These are phyloP conservation scores for Capillidium heterosporum DNA, from an alignment of 371 early-diverging fungal species.

Conservation along the genomic window DNA sequence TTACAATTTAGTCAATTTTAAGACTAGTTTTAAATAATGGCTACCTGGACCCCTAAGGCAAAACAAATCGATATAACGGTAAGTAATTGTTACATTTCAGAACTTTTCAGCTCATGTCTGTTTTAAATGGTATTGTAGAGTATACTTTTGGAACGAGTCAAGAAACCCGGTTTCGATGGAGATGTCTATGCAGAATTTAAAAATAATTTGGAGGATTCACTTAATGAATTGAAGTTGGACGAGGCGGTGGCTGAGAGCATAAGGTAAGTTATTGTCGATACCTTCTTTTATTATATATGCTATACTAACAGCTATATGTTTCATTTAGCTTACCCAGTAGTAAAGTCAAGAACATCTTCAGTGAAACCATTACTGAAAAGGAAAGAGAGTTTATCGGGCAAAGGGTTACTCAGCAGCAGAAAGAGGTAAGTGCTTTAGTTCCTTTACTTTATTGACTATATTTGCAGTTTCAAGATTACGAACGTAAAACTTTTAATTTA, in stretches of 20 bases:
- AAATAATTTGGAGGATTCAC: not conserved
- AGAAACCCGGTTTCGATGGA: not conserved
- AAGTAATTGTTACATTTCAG: not conserved
- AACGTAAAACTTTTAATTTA: slow-evolving; percentile 44
- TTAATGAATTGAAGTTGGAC: not conserved
- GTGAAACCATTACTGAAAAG: slow-evolving; percentile 63
- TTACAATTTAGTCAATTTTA: not conserved
- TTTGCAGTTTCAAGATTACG: slow-evolving; percentile 48
- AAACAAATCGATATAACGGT: not conserved
- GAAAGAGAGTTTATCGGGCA: slow-evolving; percentile 71
- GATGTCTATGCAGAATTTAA: not conserved
- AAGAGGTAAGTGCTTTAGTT: slow-evolving; percentile 21
- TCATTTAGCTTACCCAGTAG: not conserved
- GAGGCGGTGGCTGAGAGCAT: not conserved
- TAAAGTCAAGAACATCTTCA: slow-evolving; percentile 38
- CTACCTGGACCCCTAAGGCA: slow-evolving; percentile 2
- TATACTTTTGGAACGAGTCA: not conserved
- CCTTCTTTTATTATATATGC: not conserved
- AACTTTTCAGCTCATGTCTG: not conserved
- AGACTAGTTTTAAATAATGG: not conserved
- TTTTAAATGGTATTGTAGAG: not conserved
- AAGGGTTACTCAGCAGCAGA: slow-evolving; percentile 71
- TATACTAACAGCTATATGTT: not conserved
- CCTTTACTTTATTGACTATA: not conserved
- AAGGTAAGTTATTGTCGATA: not conserved